Evolutionary conservation across 2,329 filamentous ascomycete genomes (phyloP).

Genomic region (Pseudogymnoascus sp.): DNA sequence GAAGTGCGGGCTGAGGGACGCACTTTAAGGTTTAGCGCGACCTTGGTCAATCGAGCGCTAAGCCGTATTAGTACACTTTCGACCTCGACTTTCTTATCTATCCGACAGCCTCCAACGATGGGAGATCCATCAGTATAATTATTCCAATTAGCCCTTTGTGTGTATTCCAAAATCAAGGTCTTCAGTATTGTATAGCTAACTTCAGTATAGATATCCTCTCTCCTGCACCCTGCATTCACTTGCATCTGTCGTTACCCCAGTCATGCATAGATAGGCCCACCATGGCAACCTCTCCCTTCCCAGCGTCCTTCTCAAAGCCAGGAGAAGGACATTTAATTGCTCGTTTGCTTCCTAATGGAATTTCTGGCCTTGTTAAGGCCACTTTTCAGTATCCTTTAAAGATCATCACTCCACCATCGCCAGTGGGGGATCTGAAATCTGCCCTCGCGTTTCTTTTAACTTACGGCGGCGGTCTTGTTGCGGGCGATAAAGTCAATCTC

Average conservation of each 20-base stretch:
- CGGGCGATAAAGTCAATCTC: slow-evolving; percentile 74
- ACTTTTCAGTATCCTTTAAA: slow-evolving; percentile 94
- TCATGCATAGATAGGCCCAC: slow-evolving; percentile 24
- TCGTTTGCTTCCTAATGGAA: slow-evolving; percentile 60
- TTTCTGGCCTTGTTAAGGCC: slow-evolving; percentile 63
- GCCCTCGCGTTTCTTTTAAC: slow-evolving; percentile 83
- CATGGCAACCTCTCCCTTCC: slow-evolving; percentile 31
- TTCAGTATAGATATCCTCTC: neutral
- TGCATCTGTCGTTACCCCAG: neutral
- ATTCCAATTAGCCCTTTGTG: neutral
- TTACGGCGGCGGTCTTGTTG: slow-evolving; percentile 88
- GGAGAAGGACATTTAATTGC: slow-evolving; percentile 74
- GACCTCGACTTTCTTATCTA: neutral
- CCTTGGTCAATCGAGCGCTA: neutral
- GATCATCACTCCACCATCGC: slow-evolving; percentile 66
- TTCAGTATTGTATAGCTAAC: neutral
- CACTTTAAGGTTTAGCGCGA: slow-evolving; percentile 3
- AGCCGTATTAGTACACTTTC: neutral
- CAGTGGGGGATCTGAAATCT: slow-evolving; percentile 54
- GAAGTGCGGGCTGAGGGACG: slow-evolving; percentile 2
- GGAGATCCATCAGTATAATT: neutral
- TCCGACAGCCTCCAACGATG: neutral
- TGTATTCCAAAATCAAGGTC: neutral
- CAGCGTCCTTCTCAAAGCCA: slow-evolving; percentile 60
- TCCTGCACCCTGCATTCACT: neutral